Conservation (phyloP, 495 filamentous ascomycete genomes). For the Penicillium goetzii region DNA sequence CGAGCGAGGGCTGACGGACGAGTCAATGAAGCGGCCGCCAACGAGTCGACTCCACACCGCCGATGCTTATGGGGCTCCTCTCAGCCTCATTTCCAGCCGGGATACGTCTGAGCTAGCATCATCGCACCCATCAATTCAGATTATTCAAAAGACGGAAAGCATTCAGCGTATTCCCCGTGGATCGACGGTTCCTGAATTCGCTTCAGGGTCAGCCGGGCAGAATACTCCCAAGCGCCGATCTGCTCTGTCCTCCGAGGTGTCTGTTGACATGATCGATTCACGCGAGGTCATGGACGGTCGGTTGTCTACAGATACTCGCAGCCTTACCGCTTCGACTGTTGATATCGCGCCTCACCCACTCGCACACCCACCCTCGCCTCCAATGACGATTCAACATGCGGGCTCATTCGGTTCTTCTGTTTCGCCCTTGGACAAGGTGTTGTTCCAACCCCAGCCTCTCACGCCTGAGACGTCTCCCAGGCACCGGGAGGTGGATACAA, state of each 20-base stretch:
- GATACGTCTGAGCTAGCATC: constrained; percentile 44
- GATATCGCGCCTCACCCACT: constrained; percentile 67
- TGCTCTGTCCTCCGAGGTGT: constrained; percentile 80
- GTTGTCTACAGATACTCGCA: constrained; percentile 37
- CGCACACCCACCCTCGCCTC: constrained; percentile 75
- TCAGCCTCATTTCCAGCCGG: constrained; percentile 33
- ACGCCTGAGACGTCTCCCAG: constrained; percentile 57
- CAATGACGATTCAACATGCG: constrained; percentile 71
- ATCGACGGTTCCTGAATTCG: constrained; percentile 46
- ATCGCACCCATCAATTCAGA: constrained; percentile 52
- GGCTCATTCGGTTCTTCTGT: constrained; percentile 46
- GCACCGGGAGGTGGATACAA: constrained; percentile 25
- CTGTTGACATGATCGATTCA: constrained; percentile 63
- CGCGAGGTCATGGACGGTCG: constrained; percentile 49
- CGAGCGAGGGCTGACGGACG: constrained; percentile 70
- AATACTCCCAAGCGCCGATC: constrained; percentile 51
- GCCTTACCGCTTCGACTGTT: constrained; percentile 50
- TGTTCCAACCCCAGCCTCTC: constrained; percentile 49
- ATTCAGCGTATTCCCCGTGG: constrained; percentile 54
- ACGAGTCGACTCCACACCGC: constrained; percentile 15
- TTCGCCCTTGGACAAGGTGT: constrained; percentile 44
- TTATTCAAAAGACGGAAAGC: constrained; percentile 63
- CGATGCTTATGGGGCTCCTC: constrained; percentile 23
- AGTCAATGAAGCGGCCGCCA: constrained; percentile 49
- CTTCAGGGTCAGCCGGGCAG: constrained; percentile 19